These are phyloP conservation scores for Trypanosoma congolense DNA, from an alignment of 208 protist genomes.

Conservation along the genomic window DNA sequence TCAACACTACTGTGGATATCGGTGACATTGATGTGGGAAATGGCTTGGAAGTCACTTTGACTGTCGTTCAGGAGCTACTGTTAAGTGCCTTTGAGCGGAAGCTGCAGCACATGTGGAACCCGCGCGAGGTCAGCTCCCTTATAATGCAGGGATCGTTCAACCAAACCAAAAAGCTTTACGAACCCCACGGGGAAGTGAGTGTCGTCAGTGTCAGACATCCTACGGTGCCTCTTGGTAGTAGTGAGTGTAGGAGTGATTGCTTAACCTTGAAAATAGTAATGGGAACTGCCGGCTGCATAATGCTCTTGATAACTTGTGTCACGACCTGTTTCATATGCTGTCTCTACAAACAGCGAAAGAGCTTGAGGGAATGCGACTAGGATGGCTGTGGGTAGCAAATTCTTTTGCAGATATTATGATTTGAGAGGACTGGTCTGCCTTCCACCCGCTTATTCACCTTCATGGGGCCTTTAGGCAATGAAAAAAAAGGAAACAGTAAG, in stretches of 20 bases:
- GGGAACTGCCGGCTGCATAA: too few relatives aligned
- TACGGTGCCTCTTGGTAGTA: neutral
- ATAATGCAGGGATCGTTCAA: conserved; percentile 11
- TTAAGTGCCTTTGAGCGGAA: neutral
- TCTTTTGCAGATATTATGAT: too few relatives aligned
- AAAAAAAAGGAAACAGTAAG: too few relatives aligned
- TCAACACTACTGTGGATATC: conserved; percentile 16
- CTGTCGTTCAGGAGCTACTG: conserved; percentile 9
- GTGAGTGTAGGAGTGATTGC: neutral
- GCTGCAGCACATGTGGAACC: conserved; percentile 17
- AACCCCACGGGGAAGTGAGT: neutral
- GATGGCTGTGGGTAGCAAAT: too few relatives aligned
- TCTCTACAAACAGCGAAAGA: too few relatives aligned
- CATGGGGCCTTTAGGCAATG: too few relatives aligned
- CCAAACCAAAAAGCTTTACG: neutral
- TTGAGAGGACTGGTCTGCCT: too few relatives aligned
- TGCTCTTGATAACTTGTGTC: too few relatives aligned
- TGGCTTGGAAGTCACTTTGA: conserved; percentile 1
- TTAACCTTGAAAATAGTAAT: neutral
- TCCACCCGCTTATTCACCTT: too few relatives aligned
- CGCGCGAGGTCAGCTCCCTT: conserved; percentile 22
- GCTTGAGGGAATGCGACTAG: too few relatives aligned
- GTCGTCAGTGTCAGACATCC: neutral
- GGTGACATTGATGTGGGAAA: neutral
- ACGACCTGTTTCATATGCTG: too few relatives aligned